Evolutionary conservation across 2,329 filamentous ascomycete species (phyloP).

Genomic region (Fonsecaea erecta): DNA sequence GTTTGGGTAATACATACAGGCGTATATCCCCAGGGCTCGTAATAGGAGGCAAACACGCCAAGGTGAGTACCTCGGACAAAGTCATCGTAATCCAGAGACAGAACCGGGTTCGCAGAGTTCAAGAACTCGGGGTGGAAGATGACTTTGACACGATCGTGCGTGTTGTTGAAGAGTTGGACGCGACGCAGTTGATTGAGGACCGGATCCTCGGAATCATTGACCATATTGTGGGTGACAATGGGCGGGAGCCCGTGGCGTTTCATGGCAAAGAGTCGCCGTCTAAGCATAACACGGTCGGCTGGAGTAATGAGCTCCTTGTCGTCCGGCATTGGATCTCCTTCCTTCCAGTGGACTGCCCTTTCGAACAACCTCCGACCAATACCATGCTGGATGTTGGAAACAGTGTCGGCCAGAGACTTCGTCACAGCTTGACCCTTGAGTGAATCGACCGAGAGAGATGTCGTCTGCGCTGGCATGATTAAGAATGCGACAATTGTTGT

Average conservation of each 20-base stretch:
- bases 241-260: conserved; percentile 88
- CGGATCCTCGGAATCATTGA: conserved; percentile 89
- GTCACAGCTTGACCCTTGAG: conserved; percentile 96
- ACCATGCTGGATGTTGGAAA: conserved; percentile 88
- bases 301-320: conserved; percentile 94
- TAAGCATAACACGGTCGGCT: conserved; percentile 89
- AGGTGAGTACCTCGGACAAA: conserved; percentile 97
- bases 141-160: conserved; percentile 92
- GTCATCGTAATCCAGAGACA: conserved; percentile 96
- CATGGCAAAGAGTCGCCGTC: conserved; percentile 93
- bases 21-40: conserved; percentile 99
- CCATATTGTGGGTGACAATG: conserved; percentile 98
- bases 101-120: conserved; percentile 90
- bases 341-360: conserved; percentile 91
- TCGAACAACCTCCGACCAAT: conserved; percentile 95
- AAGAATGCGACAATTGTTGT: conserved; percentile 96
- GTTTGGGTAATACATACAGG: conserved; percentile 50
- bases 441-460: conserved; percentile 91
- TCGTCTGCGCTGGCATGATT: conserved; percentile 97
- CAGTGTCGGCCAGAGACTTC: conserved; percentile 91
- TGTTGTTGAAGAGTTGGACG: conserved; percentile 96
- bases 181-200: conserved; percentile 94
- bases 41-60: conserved; percentile 96
- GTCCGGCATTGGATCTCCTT: conserved; percentile 89
- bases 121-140: conserved; percentile 98